Evolutionary conservation across 768 basidiomycete species (phyloP), one percentile per base, ranked within the genome.

Genomic region (Auriscalpium microsporum): DNA sequence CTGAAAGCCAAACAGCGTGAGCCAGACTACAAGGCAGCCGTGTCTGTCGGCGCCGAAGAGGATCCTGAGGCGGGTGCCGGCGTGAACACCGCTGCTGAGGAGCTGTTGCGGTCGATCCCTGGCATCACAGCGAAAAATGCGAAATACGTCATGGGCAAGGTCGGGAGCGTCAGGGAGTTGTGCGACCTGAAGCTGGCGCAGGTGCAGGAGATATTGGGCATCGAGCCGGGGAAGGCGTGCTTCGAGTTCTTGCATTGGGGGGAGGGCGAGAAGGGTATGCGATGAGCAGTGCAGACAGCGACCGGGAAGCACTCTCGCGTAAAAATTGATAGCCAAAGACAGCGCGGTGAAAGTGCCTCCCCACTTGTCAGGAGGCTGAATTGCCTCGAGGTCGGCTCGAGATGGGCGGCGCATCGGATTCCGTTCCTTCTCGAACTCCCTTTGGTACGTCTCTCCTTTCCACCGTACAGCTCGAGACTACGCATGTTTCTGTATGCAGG

Each of bases 91-190:
- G 81, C 83, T 0, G 86, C 87, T 10, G 92, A 89, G 64, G 95
- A 97, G 62, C 75, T 98, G 46, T 64, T 98, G 45, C 76, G 90
- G 10, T 77, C 79, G 42, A 71, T 98, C 38, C 95, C 95, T 0
- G 94, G 95, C 0, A 80, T 98, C 36, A 86, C 80, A 7, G 81
- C 79, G 37, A 90, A 92, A 72, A 94, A 93, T 66, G 79, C 86
- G 50, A 84, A 86, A 66, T 84, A 89, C 68, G 84, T 98, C 48
- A 88, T 87, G 84, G 78, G 76, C 62, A 84, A 81, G 64, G 85
- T 94, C n/a, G 72, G 74, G 60, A 92, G 80, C 66, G 79, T 98
- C 34, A 75, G 81, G 52, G 85, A 86, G 67, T 69, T 97, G 54
- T 89, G 87, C 62, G 80, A 77, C 65, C 70, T 94, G 73, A 66